Percentiles rank a stretch among this genome's conserved stretches.
These are phyloP conservation scores for Davidsoniella eucalypti DNA, from an alignment of 2,329 filamentous ascomycete genomes.

Conservation along the genomic window DNA sequence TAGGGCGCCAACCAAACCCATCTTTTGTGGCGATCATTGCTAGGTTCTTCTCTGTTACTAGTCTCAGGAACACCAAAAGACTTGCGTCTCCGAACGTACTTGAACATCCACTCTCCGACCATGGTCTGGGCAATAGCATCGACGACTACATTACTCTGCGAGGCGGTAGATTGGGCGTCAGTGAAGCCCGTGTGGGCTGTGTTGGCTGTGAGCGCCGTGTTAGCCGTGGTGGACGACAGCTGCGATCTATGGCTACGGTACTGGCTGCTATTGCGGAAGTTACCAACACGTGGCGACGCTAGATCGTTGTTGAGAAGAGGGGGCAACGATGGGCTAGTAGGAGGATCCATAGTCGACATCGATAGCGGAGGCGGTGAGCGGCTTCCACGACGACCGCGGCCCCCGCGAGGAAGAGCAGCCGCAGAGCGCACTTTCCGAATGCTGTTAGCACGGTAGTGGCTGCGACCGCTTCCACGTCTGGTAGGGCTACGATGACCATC, in stretches of 20 bases:
- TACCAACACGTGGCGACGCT: constrained; percentile 32
- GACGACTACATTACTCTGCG: constrained; percentile 69
- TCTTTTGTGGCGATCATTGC: constrained; percentile 73
- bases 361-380: constrained; percentile 51
- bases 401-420: constrained; percentile 46
- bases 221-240: constrained; percentile 42
- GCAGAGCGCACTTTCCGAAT: constrained; percentile 78
- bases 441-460: constrained; percentile 40
- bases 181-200: constrained; percentile 26
- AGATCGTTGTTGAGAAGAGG: constrained; percentile 53
- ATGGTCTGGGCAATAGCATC: constrained; percentile 96
- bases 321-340: constrained; percentile 55
- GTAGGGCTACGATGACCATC: constrained; percentile 70
- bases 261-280: constrained; percentile 18
- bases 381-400: constrained; percentile 32
- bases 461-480: constrained; percentile 32
- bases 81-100: constrained; percentile 73
- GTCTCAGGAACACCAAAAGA: constrained; percentile 69
- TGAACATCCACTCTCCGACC: constrained; percentile 96
- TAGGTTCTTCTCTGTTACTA: constrained; percentile 49
- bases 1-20: constrained; percentile 99
- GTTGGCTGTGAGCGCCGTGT: constrained; percentile 28
- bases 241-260: constrained; percentile 37
- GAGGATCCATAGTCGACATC: constrained; percentile 42
- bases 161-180: constrained; percentile 30